Evolutionary conservation across 805 yeast genomes (phyloP).

Genomic region (Saturnispora hagleri): DNA sequence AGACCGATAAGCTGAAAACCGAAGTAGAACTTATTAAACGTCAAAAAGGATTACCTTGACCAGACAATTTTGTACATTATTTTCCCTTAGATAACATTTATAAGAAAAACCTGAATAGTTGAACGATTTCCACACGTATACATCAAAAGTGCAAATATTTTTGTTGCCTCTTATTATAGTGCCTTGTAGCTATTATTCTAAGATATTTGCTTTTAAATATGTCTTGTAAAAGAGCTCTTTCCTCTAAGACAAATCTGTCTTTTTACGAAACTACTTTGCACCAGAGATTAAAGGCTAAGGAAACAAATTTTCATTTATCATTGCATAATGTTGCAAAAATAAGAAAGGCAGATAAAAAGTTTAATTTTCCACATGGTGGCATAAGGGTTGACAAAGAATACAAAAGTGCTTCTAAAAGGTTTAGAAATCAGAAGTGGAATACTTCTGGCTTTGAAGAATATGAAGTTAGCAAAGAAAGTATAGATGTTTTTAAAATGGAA

Average conservation of each 20-base stretch:
- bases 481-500: background rate
- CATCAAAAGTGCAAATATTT: background rate
- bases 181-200: background rate
- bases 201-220: background rate
- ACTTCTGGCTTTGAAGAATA: too few species aligned
- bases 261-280: background rate
- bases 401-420: background rate
- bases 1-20: conserved; percentile 77
- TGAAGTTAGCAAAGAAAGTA: background rate
- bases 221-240: background rate
- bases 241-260: background rate
- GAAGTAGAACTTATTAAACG: conserved; percentile 48
- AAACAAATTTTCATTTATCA: too few species aligned
- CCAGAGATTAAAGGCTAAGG: background rate
- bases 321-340: background rate
- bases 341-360: too few species aligned
- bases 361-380: background rate
- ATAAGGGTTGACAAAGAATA: background rate
- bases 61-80: background rate
- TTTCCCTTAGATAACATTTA: conserved; percentile 14
- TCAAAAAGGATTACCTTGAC: conserved; percentile 21
- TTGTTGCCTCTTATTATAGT: background rate
- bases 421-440: background rate
- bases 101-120: background rate
- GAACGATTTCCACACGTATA: background rate